Base-by-base conservation (phyloP, 1,139 yeast species). In the Starmera stellimalicola region DNA sequence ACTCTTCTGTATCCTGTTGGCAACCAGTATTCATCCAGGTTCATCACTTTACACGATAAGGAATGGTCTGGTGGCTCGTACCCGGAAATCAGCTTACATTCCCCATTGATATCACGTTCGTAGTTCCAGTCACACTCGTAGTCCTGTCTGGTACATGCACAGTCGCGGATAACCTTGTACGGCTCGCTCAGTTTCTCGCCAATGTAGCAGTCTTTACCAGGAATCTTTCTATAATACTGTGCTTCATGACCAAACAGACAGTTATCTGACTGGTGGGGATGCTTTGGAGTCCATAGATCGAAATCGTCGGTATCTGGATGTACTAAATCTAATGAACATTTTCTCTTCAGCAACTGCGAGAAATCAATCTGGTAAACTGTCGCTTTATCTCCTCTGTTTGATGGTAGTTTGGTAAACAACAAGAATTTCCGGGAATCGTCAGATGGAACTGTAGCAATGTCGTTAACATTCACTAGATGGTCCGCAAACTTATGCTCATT, bases 111-210 rank as follows among this genome's bases (percentile, higher is more conserved):
- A 34, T 77, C 79, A 40, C 81, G 70, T 41, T 58, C 72, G 54
- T 65, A 88, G 58, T 88, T 88, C 62, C 77, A 84, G 54, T 91
- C 98, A 68, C 99, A 91, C 57, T 91, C 99, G 51, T 65, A 93
- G 57, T 91, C 99, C 37, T 73, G 70, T 54, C 95, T 72, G 0
- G 93, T 69, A 62, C 99, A 91, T 3, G 80, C 53, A 60, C 99
- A 91, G 55, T 82, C 79, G 41, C 72, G 65, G 15, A 70, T 55
- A 16, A 72, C 63, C 44, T 68, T 68, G 51, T 67, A 72, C 1
- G 84, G 88, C 37, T 74, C 67, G 16, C 63, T 56, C 33, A 83
- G 60, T 29, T 85, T 80, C 45, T 69, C 73, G 17, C 96, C 96
- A 47, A 91, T 74, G 51, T 73, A 87, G 59, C 98, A 91, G 38